A percentile compares a stretch with the other conserved stretches of the same genome.
Evolutionary conservation across 2,329 filamentous ascomycete genomes (phyloP).

Genomic region (Nectriaceae sp.): DNA sequence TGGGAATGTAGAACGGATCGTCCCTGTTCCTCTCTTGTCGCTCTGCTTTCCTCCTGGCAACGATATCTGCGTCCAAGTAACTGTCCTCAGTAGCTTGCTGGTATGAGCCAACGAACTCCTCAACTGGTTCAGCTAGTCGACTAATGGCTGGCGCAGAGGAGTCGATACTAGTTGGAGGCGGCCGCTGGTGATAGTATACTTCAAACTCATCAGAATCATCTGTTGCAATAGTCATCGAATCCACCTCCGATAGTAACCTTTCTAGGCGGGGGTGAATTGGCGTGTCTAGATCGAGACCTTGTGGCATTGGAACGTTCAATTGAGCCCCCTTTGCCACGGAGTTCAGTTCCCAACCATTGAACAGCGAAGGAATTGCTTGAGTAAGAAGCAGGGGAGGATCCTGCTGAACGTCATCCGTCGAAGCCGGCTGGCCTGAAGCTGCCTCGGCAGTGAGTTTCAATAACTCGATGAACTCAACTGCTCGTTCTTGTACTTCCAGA

Average conservation of each 20-base stretch:
- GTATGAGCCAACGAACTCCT: conserved; percentile 55
- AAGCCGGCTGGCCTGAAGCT: conserved; percentile 64
- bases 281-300: conserved; percentile 75
- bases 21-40: conserved; percentile 82
- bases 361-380: conserved; percentile 86
- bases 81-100: conserved; percentile 63
- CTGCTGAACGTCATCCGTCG: conserved; percentile 53
- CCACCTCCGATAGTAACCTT: conserved; percentile 63
- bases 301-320: conserved; percentile 78
- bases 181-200: conserved; percentile 62
- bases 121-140: conserved; percentile 52
- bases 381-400: conserved; percentile 84
- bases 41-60: conserved; percentile 74
- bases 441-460: conserved; percentile 87
- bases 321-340: conserved; percentile 85
- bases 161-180: conserved; percentile 51
- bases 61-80: conserved; percentile 71
- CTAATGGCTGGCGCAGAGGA: conserved; percentile 56
- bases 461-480: conserved; percentile 89
- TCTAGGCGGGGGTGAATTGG: conserved; percentile 78
- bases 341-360: conserved; percentile 84
- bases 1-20: conserved; percentile 90
- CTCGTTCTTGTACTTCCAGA: conserved; percentile 91
- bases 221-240: conserved; percentile 49
- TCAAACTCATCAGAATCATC: conserved; percentile 69